Percentiles rank a stretch among this genome's conserved stretches.
Evolutionary conservation across 1,284 basidiomycete genomes (phyloP).

Genomic region (Phlebopus sp.): DNA sequence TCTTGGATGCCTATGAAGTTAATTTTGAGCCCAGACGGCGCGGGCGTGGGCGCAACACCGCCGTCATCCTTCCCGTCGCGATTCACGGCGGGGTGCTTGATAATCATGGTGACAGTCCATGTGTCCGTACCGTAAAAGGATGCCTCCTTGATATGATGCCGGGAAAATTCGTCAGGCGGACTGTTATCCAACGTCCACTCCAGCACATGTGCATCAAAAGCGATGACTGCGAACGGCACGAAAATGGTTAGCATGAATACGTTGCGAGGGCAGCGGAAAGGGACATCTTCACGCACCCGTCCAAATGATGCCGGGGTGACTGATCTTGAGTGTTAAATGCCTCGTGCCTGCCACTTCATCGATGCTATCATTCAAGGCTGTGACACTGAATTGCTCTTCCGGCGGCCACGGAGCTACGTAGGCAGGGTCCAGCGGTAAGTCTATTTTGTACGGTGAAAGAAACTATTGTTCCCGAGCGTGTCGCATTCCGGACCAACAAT

Average conservation of each 20-base stretch:
- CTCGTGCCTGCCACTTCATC: constrained; percentile 64
- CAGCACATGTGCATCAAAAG: constrained; percentile 90
- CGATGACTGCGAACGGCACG: constrained; percentile 55
- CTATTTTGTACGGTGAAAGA: constrained; percentile 74
- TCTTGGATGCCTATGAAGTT: constrained; percentile 75
- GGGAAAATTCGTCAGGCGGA: constrained; percentile 68
- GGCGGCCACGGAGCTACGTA: constrained; percentile 54
- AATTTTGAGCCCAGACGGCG: constrained; percentile 37
- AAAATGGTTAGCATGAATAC: not conserved
- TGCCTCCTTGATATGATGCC: constrained; percentile 91
- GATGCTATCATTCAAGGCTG: constrained; percentile 57
- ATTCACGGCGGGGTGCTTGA: constrained; percentile 46
- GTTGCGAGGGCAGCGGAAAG: constrained; percentile 5
- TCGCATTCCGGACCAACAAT: not conserved
- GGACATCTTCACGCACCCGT: constrained; percentile 56
- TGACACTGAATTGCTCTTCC: constrained; percentile 53
- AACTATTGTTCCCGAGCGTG: constrained; percentile 45
- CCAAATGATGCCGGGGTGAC: constrained; percentile 89
- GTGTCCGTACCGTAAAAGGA: constrained; percentile 76
- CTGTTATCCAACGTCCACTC: constrained; percentile 80
- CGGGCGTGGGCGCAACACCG: not conserved
- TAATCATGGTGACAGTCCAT: constrained; percentile 71
- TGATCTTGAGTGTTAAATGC: constrained; percentile 67
- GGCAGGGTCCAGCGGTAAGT: constrained; percentile 49
- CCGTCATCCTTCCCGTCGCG: constrained; percentile 7